These are phyloP conservation scores for Trametes villosa DNA, from an alignment of 768 basidiomycete genomes.

Conservation along the genomic window DNA sequence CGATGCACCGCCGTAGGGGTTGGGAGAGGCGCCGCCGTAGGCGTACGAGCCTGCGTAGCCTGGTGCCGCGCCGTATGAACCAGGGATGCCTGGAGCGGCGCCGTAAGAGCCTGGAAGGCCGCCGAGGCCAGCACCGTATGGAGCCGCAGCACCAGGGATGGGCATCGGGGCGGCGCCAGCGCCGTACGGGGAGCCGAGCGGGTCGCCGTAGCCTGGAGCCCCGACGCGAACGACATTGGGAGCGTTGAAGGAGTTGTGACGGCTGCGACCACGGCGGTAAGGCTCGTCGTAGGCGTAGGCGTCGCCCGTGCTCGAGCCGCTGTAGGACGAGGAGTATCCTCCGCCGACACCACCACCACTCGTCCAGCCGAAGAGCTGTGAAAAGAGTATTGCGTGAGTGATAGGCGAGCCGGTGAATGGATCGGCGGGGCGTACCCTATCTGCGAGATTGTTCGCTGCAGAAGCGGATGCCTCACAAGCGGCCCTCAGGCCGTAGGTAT, in stretches of 20 bases:
- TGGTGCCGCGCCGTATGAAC: conserved; percentile 7
- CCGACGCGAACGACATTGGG: conserved; percentile 19
- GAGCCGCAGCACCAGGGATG: conserved; percentile 10
- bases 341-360: conserved; percentile 6
- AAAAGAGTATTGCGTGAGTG: not conserved
- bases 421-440: conserved; percentile 11
- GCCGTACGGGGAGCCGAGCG: conserved; percentile 6
- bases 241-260: conserved; percentile 20
- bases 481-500: conserved; percentile 51
- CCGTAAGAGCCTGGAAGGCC: not conserved
- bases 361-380: conserved; percentile 15
- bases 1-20: conserved; percentile 3
- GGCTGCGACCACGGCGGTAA: conserved; percentile 16
- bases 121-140: conserved; percentile 10
- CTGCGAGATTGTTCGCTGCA: conserved; percentile 45
- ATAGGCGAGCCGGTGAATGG: not conserved
- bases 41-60: conserved; percentile 12
- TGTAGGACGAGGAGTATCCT: conserved; percentile 13
- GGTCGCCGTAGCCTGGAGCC: conserved; percentile 5
- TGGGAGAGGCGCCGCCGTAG: conserved; percentile 19
- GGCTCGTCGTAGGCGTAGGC: conserved; percentile 17
- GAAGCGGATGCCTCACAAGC: conserved; percentile 71
- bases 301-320: conserved; percentile 4
- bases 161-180: conserved; percentile 6
- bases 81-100: conserved; percentile 2